Evolutionary conservation across 257 asterid genomes (phyloP).

Genomic region (Eucommia ulmoides): DNA sequence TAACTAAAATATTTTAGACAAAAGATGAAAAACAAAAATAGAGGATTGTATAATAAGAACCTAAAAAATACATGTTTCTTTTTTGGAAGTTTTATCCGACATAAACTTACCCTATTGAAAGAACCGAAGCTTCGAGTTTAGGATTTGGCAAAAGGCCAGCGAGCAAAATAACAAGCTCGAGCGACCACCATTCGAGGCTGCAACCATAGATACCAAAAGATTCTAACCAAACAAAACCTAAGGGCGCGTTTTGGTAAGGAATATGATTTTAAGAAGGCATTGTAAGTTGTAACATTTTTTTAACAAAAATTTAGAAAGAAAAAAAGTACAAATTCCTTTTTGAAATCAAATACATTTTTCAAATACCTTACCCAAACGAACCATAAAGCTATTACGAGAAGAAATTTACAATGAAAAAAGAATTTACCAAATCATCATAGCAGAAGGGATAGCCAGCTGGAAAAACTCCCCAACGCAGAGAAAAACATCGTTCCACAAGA

Average conservation of each 20-base stretch:
- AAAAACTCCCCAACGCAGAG: conserved; percentile 23
- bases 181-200: conserved; percentile 53
- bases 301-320: neutral
- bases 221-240: too few relatives aligned
- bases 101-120: conserved; percentile 32
- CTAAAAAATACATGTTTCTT: neutral
- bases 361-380: too few relatives aligned
- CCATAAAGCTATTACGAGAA: too few relatives aligned
- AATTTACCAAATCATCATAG: conserved; percentile 34
- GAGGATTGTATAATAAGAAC: too few relatives aligned
- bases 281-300: neutral
- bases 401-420: neutral
- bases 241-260: too few relatives aligned
- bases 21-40: too few relatives aligned
- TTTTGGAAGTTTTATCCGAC: neutral
- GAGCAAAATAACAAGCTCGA: conserved; percentile 35
- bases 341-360: too few relatives aligned
- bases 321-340: neutral
- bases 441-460: conserved; percentile 27
- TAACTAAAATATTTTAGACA: too few relatives aligned
- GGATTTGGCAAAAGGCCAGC: conserved; percentile 57
- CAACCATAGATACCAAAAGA: too few relatives aligned
- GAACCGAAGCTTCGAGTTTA: conserved; percentile 44
- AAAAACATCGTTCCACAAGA: conserved; percentile 15
- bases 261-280: too few relatives aligned